Conservation (phyloP, 2,329 filamentous ascomycete genomes). For the Aspergillus pseudotamarii region DNA sequence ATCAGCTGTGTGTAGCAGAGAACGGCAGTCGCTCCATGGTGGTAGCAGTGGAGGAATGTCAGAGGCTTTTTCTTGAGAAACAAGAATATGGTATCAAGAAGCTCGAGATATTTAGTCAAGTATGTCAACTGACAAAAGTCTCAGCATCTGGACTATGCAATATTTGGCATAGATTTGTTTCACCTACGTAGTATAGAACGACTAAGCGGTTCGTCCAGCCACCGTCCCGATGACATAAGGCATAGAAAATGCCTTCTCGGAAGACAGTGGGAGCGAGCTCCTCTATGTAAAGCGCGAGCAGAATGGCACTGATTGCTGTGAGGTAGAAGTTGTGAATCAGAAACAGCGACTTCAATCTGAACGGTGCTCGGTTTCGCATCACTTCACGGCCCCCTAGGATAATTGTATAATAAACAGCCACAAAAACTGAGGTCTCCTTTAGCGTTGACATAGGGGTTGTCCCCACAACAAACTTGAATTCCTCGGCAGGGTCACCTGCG, state of each 20-base stretch:
- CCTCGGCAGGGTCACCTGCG: constrained; percentile 61
- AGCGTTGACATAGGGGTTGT: constrained; percentile 87
- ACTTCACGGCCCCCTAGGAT: constrained; percentile 89
- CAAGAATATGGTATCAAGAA: constrained; percentile 92
- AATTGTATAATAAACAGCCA: constrained; percentile 84
- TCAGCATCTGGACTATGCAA: constrained; percentile 51
- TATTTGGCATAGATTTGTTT: neutral
- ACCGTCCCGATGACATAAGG: constrained; percentile 74
- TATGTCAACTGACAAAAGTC: constrained; percentile 67
- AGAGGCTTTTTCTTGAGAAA: constrained; percentile 99
- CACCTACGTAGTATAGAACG: constrained; percentile 88
- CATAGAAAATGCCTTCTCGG: constrained; percentile 79
- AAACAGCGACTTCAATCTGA: constrained; percentile 85
- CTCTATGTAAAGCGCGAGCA: constrained; percentile 84
- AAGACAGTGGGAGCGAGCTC: constrained; percentile 84
- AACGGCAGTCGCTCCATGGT: constrained; percentile 92
- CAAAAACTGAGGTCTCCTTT: constrained; percentile 75
- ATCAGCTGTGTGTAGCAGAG: constrained; percentile 97
- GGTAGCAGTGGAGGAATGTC: constrained; percentile 98
- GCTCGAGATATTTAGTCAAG: constrained; percentile 94
- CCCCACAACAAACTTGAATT: constrained; percentile 78
- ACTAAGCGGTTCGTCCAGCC: constrained; percentile 93
- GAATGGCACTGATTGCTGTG: constrained; percentile 76
- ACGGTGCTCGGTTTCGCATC: constrained; percentile 81
- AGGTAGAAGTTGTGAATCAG: constrained; percentile 95